phyloP scores from a whole-genome alignment of 164 flowering plant genomes.

The Sedum album region DNA sequence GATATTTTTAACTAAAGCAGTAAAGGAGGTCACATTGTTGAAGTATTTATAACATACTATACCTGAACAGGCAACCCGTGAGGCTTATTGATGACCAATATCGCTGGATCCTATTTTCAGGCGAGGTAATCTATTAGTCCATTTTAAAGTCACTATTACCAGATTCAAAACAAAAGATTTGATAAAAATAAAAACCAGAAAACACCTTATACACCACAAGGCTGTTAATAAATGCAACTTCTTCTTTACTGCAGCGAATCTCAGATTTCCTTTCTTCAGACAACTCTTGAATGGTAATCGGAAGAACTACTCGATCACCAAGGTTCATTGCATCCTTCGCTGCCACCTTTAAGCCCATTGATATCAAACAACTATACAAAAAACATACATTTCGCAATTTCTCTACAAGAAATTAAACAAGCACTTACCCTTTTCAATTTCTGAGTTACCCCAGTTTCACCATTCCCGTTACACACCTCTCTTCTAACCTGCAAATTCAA shows the following conservation, averaged over 20 bases:
- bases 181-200: background rate
- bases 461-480: conserved; percentile 20
- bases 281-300: conserved; percentile 43
- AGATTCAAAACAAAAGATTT: conserved; percentile 3
- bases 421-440: conserved; percentile 3
- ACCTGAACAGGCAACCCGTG: conserved; percentile 96
- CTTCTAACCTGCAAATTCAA: conserved; percentile 52
- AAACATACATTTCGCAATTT: background rate
- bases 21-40: too few relatives aligned
- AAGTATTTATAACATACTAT: conserved; percentile 1
- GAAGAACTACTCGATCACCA: conserved; percentile 78
- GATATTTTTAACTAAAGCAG: too few relatives aligned
- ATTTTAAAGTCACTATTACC: background rate
- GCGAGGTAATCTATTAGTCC: conserved; percentile 2
- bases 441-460: background rate
- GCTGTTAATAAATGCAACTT: conserved; percentile 44
- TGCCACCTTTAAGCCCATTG: conserved; percentile 44
- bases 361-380: conserved; percentile 1
- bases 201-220: conserved; percentile 77
- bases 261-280: conserved; percentile 24
- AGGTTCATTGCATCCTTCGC: conserved; percentile 60
- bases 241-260: conserved; percentile 38
- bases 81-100: conserved; percentile 83
- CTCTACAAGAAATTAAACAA: background rate
- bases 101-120: conserved; percentile 61